Evolutionary conservation across 495 filamentous ascomycete species (phyloP).

Genomic region (Podospora tetraspora): DNA sequence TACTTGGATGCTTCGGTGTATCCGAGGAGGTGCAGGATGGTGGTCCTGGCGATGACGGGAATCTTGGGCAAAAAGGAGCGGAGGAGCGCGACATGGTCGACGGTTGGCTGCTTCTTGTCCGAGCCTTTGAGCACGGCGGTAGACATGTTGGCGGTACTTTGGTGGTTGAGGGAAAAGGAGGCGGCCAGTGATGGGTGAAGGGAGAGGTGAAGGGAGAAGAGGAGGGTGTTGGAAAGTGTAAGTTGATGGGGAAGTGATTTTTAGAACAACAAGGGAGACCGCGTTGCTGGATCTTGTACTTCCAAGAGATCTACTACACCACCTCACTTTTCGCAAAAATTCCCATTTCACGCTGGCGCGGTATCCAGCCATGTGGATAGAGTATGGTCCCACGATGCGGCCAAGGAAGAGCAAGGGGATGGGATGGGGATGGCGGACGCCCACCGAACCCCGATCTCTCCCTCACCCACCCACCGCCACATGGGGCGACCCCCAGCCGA

Average conservation of each 20-base stretch:
- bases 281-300: neutral
- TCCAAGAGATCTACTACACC: neutral
- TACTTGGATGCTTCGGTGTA: constrained; percentile 63
- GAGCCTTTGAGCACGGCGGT: neutral
- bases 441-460: neutral
- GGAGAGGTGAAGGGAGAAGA: neutral
- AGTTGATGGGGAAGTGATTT: neutral
- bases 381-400: neutral
- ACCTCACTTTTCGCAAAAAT: neutral
- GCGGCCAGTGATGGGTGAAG: neutral
- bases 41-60: constrained; percentile 61
- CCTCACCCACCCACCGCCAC: neutral
- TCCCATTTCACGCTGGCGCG: neutral
- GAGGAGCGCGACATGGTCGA: constrained; percentile 34
- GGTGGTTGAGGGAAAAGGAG: neutral
- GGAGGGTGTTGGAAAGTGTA: neutral
- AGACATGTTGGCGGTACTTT: constrained; percentile 6
- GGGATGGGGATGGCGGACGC: neutral
- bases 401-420: neutral
- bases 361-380: neutral
- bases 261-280: neutral
- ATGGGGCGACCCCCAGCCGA: neutral
- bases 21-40: constrained; percentile 61
- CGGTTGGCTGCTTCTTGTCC: constrained; percentile 6
- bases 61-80: constrained; percentile 51